Base-by-base conservation (phyloP, 768 basidiomycete species). In the Sporobolomyces phaffii region DNA sequence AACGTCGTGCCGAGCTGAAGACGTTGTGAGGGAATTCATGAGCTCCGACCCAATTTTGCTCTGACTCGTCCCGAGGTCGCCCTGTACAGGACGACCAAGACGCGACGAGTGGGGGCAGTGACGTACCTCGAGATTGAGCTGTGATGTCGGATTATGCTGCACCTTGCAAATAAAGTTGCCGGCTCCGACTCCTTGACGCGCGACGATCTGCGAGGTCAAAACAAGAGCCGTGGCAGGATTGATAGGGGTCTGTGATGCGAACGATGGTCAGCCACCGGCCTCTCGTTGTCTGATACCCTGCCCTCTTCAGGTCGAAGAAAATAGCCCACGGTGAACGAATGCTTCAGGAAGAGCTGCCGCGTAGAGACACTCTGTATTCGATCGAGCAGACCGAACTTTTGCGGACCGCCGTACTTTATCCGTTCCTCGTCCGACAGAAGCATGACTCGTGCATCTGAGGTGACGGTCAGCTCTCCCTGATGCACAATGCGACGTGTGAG, bases 131-230 rank as follows among this genome's bases (percentile, higher is more conserved):
- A 73, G 51, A 29, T 52, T 36, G 5, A 73, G 60, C 20, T 61
- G 60, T 3, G 47, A 45, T 1, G 68, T 62, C 8, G 68, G 69
- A 22, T 57, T 69, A 60, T 71, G 66, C 33, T 65, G 62, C 4
- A 92, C 77, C 3, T 89, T 89, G 41, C 87, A 88, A 29, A 84
- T 75, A 43, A 91, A 75, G 62, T 81, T 82, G 20, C 80, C 81
- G 14, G 77, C 80, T 7, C 79, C 79, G 22, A 61, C 68, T 9
- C 77, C 76, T 51, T 74, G 72, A 31, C 78, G 60, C 2, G 74
- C 70, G 14, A 78, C 62, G 68, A 78, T 74, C 54, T 79, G 77
- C 5, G 77, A 75, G 18, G 73, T 71, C 48, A 76, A 69, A 24
- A 78, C 68, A 20, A 78, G 4, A 45, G 77, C 75, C 0, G 77